Percentiles rank a stretch among this genome's conserved stretches.
Conservation (phyloP, 345 rosid species). For the Geranium brycei region DNA sequence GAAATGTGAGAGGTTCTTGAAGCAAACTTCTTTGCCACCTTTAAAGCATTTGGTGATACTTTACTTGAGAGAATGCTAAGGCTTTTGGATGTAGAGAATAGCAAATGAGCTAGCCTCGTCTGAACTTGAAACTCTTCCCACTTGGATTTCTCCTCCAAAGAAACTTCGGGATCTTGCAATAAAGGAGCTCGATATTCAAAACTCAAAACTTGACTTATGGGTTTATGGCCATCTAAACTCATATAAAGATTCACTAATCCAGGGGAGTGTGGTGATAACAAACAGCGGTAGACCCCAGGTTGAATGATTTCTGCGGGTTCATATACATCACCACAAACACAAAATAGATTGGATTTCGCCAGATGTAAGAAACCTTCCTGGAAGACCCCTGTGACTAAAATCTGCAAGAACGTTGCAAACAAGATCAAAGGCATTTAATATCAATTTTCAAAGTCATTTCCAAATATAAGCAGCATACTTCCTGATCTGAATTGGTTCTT, state of each 20-base stretch:
- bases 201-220: constrained; percentile 62
- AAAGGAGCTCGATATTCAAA: constrained; percentile 57
- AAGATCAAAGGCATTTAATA: not conserved
- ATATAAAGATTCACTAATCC: constrained; percentile 59
- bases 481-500: not conserved
- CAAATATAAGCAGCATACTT: not conserved
- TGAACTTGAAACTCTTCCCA: constrained; percentile 68
- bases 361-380: constrained; percentile 40
- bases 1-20: constrained; percentile 35
- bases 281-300: constrained; percentile 78
- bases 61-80: constrained; percentile 43
- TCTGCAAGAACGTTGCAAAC: not conserved
- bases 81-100: constrained; percentile 54
- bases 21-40: constrained; percentile 53
- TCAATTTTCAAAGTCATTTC: too few species aligned
- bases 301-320: constrained; percentile 55
- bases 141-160: constrained; percentile 34
- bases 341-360: constrained; percentile 44
- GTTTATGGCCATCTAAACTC: constrained; percentile 66
- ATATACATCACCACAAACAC: constrained; percentile 58
- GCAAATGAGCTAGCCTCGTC: constrained; percentile 66
- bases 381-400: constrained; percentile 11
- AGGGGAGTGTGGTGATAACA: constrained; percentile 50
- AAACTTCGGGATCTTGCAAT: constrained; percentile 18
- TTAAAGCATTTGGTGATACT: constrained; percentile 32